phyloP scores from a whole-genome alignment of 257 asterid species.

The Gentiana dahurica region DNA sequence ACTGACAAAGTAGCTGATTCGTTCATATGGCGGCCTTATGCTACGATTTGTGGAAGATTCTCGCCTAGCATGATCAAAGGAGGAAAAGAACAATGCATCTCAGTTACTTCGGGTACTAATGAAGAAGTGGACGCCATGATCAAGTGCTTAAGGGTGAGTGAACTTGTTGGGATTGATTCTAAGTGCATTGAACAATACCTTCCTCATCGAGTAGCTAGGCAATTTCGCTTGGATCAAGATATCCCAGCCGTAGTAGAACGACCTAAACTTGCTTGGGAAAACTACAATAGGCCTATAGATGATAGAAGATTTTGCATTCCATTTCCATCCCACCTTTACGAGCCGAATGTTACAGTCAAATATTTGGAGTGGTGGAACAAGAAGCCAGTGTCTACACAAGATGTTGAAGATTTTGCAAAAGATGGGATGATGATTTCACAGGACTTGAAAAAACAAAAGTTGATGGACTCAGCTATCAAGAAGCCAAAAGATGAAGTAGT shows the following conservation, averaged over 20 bases:
- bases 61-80: constrained; percentile 12
- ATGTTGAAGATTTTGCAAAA: too few species aligned
- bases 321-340: background rate
- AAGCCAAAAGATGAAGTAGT: background rate
- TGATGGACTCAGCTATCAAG: background rate
- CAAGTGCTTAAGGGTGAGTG: constrained; percentile 8
- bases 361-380: constrained; percentile 8
- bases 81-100: constrained; percentile 14
- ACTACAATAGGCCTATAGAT: constrained; percentile 5
- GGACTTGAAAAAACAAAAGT: background rate
- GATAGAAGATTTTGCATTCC: constrained; percentile 2
- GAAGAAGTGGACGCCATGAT: constrained; percentile 16
- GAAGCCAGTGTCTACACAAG: background rate
- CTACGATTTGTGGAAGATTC: constrained; percentile 11
- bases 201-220: constrained; percentile 48
- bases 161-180: constrained; percentile 21
- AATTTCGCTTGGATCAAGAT: constrained; percentile 41
- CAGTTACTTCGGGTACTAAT: constrained; percentile 2
- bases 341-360: constrained; percentile 6
- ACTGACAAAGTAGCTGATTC: constrained; percentile 15
- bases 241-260: constrained; percentile 16
- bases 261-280: constrained; percentile 10
- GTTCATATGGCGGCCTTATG: constrained; percentile 31
- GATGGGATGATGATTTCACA: background rate
- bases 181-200: constrained; percentile 26